A percentile compares a stretch with the other conserved stretches of the same genome.
These are phyloP conservation scores for Pseudotsuga menziesii DNA, from an alignment of 75 land plant genomes.

Conservation along the genomic window DNA sequence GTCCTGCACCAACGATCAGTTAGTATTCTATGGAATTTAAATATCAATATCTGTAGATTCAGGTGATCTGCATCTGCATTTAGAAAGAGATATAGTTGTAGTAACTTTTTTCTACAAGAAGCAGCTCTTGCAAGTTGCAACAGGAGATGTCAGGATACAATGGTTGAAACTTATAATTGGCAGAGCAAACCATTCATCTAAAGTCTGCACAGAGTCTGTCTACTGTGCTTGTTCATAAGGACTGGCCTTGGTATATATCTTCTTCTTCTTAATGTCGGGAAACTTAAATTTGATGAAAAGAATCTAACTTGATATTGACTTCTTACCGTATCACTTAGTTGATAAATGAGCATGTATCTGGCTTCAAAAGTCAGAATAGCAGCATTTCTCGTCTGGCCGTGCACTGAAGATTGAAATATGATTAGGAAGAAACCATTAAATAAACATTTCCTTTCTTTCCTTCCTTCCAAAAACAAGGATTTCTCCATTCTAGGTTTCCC, in stretches of 20 bases:
- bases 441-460: background rate
- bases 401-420: background rate
- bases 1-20: background rate
- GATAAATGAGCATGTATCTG: conserved; percentile 1
- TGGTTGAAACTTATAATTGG: background rate
- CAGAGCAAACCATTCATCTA: background rate
- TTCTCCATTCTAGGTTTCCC: background rate
- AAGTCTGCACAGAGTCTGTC: conserved; percentile 2
- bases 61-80: background rate
- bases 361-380: conserved; percentile 4
- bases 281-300: background rate
- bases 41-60: too few relatives aligned
- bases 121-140: conserved; percentile 2
- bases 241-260: background rate
- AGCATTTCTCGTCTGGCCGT: conserved; percentile 1
- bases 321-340: background rate
- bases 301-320: conserved; percentile 1
- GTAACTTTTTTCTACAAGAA: background rate
- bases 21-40: background rate
- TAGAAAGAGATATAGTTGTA: background rate
- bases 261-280: background rate
- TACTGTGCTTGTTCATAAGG: background rate
- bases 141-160: background rate
- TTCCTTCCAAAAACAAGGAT: background rate
- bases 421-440: background rate